phyloP scores from a whole-genome alignment of 768 basidiomycete species.

The Tephrocybe rancida region DNA sequence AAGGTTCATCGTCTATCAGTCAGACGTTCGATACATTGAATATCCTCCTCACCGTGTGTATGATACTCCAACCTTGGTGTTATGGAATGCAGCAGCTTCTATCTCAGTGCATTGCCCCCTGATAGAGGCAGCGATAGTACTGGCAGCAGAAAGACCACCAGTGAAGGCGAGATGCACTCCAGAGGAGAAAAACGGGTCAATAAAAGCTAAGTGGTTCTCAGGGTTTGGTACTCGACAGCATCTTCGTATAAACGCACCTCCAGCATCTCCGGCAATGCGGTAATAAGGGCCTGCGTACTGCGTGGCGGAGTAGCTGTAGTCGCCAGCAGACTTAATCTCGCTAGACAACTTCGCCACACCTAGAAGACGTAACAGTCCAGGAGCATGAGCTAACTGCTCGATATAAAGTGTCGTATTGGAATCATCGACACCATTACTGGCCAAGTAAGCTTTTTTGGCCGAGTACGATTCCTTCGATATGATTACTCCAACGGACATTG shows the following conservation, averaged over 20 bases:
- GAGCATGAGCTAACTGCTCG: conserved; percentile 35
- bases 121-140: conserved; percentile 29
- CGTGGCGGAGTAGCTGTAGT: conserved; percentile 38
- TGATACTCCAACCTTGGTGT: conserved; percentile 22
- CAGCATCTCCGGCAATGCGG: conserved; percentile 44
- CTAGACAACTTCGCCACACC: conserved; percentile 31
- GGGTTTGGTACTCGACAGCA: conserved; percentile 1
- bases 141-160: conserved; percentile 32
- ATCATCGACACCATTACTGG: conserved; percentile 10
- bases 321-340: conserved; percentile 29
- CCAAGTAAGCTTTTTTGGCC: conserved; percentile 29
- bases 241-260: conserved; percentile 27
- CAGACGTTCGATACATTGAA: not conserved
- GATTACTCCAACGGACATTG: conserved; percentile 52
- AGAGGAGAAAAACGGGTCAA: conserved; percentile 42
- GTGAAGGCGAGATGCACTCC: conserved; percentile 37
- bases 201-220: conserved; percentile 34
- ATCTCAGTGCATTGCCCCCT: conserved; percentile 23
- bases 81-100: conserved; percentile 27
- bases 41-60: conserved; percentile 27
- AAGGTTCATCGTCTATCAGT: not conserved
- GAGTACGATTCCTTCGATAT: conserved; percentile 40
- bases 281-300: conserved; percentile 35
- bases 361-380: conserved; percentile 28
- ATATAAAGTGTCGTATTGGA: conserved; percentile 39